Conservation (phyloP, 345 rosid species). For the Iberis pinnata region DNA sequence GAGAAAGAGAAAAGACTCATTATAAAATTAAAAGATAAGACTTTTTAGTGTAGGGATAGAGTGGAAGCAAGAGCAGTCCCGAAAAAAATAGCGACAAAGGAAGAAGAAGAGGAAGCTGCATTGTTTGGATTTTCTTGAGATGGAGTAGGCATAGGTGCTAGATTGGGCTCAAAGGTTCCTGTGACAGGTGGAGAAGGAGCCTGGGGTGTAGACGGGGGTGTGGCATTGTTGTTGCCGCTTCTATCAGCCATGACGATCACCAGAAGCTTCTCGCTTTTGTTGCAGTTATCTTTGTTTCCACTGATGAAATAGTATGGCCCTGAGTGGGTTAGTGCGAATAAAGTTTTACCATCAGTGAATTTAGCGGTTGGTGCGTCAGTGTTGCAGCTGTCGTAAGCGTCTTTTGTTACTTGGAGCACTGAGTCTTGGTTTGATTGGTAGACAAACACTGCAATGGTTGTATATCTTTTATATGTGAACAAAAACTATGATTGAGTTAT, state of each 20-base stretch:
- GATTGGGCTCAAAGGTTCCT: slow-evolving; percentile 33
- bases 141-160: slow-evolving; percentile 49
- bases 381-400: slow-evolving; percentile 45
- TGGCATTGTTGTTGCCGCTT: slow-evolving; percentile 31
- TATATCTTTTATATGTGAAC: neutral
- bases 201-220: slow-evolving; percentile 44
- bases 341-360: slow-evolving; percentile 46
- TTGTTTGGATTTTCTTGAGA: slow-evolving; percentile 22
- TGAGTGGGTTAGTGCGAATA: slow-evolving; percentile 40
- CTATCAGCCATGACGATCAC: slow-evolving; percentile 65
- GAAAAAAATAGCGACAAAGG: slow-evolving; percentile 41
- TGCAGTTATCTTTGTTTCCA: slow-evolving; percentile 53
- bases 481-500: neutral
- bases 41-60: slow-evolving; percentile 35
- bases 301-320: slow-evolving; percentile 64
- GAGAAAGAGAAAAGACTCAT: neutral
- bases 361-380: slow-evolving; percentile 25
- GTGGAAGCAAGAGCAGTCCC: slow-evolving; percentile 40
- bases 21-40: too few relatives aligned
- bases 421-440: slow-evolving; percentile 48
- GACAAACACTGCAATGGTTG: slow-evolving; percentile 43
- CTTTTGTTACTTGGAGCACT: slow-evolving; percentile 46
- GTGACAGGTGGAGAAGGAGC: slow-evolving; percentile 47
- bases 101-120: slow-evolving; percentile 36
- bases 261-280: slow-evolving; percentile 47